Conservation (phyloP, 2,329 filamentous ascomycete genomes). For the Colletotrichum shisoi region DNA sequence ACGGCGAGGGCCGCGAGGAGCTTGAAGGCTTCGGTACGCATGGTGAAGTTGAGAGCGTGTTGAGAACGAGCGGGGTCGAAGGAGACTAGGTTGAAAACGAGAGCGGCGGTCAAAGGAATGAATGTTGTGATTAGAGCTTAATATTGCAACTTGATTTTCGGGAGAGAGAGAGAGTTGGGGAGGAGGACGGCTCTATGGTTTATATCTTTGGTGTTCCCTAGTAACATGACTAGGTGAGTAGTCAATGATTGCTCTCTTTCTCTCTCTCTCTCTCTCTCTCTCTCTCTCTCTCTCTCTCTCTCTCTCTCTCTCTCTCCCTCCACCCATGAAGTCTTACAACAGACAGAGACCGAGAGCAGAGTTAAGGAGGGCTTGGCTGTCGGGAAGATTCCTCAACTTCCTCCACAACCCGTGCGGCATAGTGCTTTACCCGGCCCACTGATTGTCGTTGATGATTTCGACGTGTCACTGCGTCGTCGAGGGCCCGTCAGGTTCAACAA, state of each 20-base stretch:
- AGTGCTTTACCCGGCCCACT: conserved; percentile 7
- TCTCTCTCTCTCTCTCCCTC: too few relatives aligned
- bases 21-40: conserved; percentile 28
- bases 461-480: not conserved
- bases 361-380: conserved; percentile 35
- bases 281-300: too few relatives aligned
- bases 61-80: not conserved
- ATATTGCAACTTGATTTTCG: not conserved
- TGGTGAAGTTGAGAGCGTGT: not conserved
- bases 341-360: not conserved
- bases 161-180: too few relatives aligned
- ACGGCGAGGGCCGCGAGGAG: conserved; percentile 33
- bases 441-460: conserved; percentile 3
- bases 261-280: too few relatives aligned
- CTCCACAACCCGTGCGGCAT: conserved; percentile 5
- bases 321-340: not conserved
- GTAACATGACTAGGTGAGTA: not conserved
- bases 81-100: too few relatives aligned
- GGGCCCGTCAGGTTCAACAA: not conserved
- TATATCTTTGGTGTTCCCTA: conserved; percentile 7
- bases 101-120: too few relatives aligned
- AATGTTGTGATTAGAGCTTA: not conserved
- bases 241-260: not conserved
- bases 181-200: not conserved
- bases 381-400: conserved; percentile 5